Percentiles rank a stretch among this genome's conserved stretches.
phyloP scores from a whole-genome alignment of 129 eudicot genomes.

The Cynara cardunculus region DNA sequence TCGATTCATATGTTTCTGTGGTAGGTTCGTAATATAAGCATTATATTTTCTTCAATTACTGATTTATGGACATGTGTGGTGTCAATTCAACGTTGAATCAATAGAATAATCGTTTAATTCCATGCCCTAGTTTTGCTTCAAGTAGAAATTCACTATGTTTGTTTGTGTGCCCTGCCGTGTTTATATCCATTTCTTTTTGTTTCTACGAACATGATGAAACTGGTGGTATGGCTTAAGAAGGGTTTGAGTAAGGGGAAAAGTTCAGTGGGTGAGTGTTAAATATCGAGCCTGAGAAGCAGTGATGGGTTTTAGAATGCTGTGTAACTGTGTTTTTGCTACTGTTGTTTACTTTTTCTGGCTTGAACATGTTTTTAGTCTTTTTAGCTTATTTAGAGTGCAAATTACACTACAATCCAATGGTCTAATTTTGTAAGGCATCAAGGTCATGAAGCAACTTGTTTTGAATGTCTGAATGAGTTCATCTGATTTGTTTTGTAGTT shows the following conservation, averaged over 20 bases:
- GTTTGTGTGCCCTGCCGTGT: not conserved
- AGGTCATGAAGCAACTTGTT: not conserved
- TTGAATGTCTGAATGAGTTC: not conserved
- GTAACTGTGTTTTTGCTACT: constrained; percentile 5
- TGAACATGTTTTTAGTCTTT: not conserved
- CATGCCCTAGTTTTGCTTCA: constrained; percentile 22
- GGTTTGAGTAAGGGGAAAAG: constrained; percentile 1
- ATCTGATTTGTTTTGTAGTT: not conserved
- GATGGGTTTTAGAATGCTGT: not conserved
- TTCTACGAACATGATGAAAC: constrained; percentile 7
- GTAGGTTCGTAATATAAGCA: not conserved
- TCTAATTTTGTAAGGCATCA: constrained; percentile 14
- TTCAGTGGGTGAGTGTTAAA: not conserved
- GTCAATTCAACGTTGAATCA: not conserved
- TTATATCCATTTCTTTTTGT: not conserved
- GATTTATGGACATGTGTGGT: not conserved
- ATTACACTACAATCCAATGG: not conserved
- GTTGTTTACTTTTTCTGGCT: not conserved
- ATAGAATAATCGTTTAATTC: constrained; percentile 1
- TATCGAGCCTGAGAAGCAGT: not conserved
- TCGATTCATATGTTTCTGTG: not conserved
- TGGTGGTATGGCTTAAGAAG: not conserved
- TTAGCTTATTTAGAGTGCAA: not conserved
- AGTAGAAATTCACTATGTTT: not conserved
- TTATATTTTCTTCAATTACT: not conserved